Evolutionary conservation across 2,329 filamentous ascomycete species (phyloP).

Genomic region (Arachnomyces sp.): DNA sequence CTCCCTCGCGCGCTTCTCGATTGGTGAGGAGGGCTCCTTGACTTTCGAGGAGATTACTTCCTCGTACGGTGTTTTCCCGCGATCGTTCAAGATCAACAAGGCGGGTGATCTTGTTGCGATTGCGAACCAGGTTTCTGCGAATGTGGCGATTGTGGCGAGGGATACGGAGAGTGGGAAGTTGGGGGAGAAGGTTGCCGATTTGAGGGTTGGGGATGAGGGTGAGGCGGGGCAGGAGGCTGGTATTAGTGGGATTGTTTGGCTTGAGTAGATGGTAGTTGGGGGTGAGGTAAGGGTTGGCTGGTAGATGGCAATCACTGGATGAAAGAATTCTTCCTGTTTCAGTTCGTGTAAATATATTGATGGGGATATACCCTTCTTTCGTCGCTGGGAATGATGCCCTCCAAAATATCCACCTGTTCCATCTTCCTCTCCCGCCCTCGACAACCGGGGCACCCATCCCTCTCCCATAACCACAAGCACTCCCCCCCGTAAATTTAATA

Average conservation of each 20-base stretch:
- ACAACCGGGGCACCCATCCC: no score
- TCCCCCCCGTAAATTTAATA: no score
- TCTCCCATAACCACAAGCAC: no score
- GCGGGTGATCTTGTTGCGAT: slow-evolving; percentile 54
- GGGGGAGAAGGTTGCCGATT: slow-evolving; percentile 32
- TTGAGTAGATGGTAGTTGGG: no score
- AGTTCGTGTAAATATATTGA: no score
- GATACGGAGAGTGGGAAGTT: slow-evolving; percentile 51
- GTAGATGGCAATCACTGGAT: no score
- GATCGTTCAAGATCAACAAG: slow-evolving; percentile 56
- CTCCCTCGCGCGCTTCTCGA: slow-evolving; percentile 54
- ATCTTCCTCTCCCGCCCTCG: no score
- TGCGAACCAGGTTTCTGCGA: slow-evolving; percentile 49
- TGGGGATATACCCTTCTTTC: no score
- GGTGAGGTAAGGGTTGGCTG: no score
- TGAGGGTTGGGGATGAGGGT: slow-evolving; percentile 35
- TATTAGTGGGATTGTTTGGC: slow-evolving; percentile 42
- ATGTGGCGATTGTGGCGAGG: slow-evolving; percentile 51
- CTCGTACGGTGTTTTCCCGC: slow-evolving; percentile 53
- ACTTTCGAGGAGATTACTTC: slow-evolving; percentile 48
- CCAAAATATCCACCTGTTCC: no score
- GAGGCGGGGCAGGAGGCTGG: slow-evolving; percentile 40
- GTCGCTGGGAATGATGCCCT: no score
- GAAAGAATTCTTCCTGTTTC: no score
- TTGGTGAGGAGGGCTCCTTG: slow-evolving; percentile 50